phyloP scores from a whole-genome alignment of 2,329 filamentous ascomycete genomes.

The Stagonosporopsis cucurbitacearum region DNA sequence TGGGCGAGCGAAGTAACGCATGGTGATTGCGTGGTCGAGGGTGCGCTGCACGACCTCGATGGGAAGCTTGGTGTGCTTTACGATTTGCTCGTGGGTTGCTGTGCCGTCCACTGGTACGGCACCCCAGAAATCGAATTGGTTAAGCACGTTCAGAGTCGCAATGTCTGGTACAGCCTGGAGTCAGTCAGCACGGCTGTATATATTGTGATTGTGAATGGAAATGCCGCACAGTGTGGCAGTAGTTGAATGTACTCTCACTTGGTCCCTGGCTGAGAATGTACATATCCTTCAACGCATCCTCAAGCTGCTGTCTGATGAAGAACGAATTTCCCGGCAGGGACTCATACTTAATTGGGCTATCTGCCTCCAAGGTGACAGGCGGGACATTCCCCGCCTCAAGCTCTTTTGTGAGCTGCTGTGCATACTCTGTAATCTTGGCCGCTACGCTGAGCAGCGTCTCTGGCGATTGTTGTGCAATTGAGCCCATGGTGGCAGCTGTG shows the following conservation, averaged over 20 bases:
- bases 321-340: slow-evolving; percentile 55
- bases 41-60: slow-evolving; percentile 41
- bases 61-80: slow-evolving; percentile 33
- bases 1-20: slow-evolving; percentile 44
- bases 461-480: slow-evolving; percentile 21
- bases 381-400: slow-evolving; percentile 54
- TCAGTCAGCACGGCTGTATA: background rate
- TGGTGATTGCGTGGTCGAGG: slow-evolving; percentile 44
- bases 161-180: slow-evolving; percentile 54
- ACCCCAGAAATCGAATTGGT: slow-evolving; percentile 61
- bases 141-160: slow-evolving; percentile 56
- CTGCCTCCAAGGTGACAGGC: slow-evolving; percentile 52
- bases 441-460: slow-evolving; percentile 54
- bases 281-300: slow-evolving; percentile 57
- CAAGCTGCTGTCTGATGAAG: slow-evolving; percentile 52
- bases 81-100: slow-evolving; percentile 48
- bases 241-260: slow-evolving; percentile 58
- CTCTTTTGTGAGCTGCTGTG: slow-evolving; percentile 51
- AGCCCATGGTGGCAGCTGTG: slow-evolving; percentile 23
- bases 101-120: slow-evolving; percentile 57
- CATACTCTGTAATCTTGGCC: slow-evolving; percentile 55
- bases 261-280: slow-evolving; percentile 57
- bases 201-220: background rate
- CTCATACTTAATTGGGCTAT: slow-evolving; percentile 53
- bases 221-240: slow-evolving; percentile 34